Evolutionary conservation across 129 eudicot genomes (phyloP).

Genomic region (Arctium minus): DNA sequence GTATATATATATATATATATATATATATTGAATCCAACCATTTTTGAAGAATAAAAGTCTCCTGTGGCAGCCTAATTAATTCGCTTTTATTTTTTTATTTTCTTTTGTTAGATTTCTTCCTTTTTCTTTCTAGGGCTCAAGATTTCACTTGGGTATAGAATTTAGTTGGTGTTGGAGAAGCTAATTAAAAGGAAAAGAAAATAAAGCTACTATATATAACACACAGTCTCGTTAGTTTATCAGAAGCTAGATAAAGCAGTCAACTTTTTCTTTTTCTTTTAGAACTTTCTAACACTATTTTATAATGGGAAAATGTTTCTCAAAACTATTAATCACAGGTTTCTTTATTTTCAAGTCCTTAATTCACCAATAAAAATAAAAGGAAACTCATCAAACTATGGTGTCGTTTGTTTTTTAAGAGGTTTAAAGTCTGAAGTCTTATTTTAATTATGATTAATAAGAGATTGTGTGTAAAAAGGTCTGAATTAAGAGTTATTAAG

Average conservation of each 20-base stretch:
- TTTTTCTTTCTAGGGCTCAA: not conserved
- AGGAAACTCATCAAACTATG: too few relatives aligned
- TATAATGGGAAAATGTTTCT: too few relatives aligned
- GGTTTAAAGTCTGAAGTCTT: too few relatives aligned
- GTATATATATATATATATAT: not conserved
- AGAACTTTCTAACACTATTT: not conserved
- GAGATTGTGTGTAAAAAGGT: too few relatives aligned
- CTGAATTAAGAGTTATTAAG: too few relatives aligned
- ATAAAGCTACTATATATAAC: not conserved
- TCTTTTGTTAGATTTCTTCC: not conserved
- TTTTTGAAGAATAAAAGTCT: slow-evolving; percentile 43
- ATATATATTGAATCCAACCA: slow-evolving; percentile 22
- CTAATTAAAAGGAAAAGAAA: not conserved
- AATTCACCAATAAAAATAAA: too few relatives aligned
- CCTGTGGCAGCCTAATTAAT: slow-evolving; percentile 50
- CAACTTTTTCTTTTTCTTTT: slow-evolving; percentile 24
- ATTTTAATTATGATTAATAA: too few relatives aligned
- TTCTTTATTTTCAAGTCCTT: too few relatives aligned
- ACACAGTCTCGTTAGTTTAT: slow-evolving; percentile 7
- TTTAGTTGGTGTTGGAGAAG: slow-evolving; percentile 3
- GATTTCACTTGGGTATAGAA: slow-evolving; percentile 31
- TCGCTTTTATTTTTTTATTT: not conserved
- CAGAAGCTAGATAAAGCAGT: slow-evolving; percentile 3
- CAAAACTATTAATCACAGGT: too few relatives aligned
- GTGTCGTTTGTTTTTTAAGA: too few relatives aligned